Evolutionary conservation across 2,329 filamentous ascomycete species (phyloP), one percentile per base, ranked within the genome.

Genomic region (Aurifilum marmelostoma): DNA sequence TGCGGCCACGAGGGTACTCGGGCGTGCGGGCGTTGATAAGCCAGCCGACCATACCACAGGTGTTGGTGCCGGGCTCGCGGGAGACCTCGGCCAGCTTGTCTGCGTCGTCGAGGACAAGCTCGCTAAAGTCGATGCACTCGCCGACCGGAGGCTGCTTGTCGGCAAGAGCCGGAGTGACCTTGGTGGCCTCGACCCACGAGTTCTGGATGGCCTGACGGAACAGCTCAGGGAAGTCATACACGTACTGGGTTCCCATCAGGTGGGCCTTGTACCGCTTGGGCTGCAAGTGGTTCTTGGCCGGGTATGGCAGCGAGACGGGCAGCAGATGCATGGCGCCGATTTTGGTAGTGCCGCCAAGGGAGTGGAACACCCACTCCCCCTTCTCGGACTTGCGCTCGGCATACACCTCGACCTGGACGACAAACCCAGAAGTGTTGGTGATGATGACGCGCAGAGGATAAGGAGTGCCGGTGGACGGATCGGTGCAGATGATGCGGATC

Each of bases 261-360:
- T 99, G 96, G 74, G 96, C 96, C 91, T 97, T 97, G 90, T 99
- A 98, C 75, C 96, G 90, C 90, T 98, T 98, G 72, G 96, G 96
- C 83, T 99, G 96, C 71, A 99, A 88, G 86, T 94, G 97, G 82
- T 97, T 97, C 89, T 99, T 99, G 77, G 95, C 97, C 50, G 95
- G 91, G 81, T 99, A 99, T 29, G 96, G 94, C 3, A 94, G 94
- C 59, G 90, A 92, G 73, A 98, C 94, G 6, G 94, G 89, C 77
- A 97, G 88, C 80, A 99, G 83, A 79, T 99, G 96, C 91, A 98
- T 96, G 63, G 94, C 90, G 63, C 96, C 96, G 76, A 97, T 92
- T 87, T 97, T 97, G 79, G 91, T 96, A 66, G 93, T 97, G 72
- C 94, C 94, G 70, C 95, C 94, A 79, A 98, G 97, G 80, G 93